Percentiles rank a stretch among this genome's conserved stretches.
Evolutionary conservation across 768 basidiomycete species (phyloP).

Genomic region (Leccinum uliginosum): DNA sequence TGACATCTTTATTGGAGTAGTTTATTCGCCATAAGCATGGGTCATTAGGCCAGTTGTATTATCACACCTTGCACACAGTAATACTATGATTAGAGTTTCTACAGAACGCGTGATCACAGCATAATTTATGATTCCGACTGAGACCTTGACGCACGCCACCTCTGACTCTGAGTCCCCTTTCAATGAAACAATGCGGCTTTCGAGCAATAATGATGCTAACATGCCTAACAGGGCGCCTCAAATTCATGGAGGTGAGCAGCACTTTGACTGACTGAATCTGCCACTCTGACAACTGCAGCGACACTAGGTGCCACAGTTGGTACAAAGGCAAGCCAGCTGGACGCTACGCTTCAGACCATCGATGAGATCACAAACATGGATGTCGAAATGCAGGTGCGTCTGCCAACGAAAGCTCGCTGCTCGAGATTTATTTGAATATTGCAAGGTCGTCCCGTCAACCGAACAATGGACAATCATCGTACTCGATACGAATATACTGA

Average conservation of each 20-base stretch:
- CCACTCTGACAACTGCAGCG: not conserved
- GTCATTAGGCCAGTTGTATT: constrained; percentile 25
- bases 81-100: constrained; percentile 10
- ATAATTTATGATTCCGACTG: too few species aligned
- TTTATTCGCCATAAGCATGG: constrained; percentile 27
- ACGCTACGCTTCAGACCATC: constrained; percentile 47
- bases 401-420: not conserved
- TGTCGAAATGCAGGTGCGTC: constrained; percentile 68
- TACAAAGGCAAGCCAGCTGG: constrained; percentile 10
- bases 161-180: not conserved
- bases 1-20: constrained; percentile 31
- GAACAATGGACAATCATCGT: constrained; percentile 50
- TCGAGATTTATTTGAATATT: not conserved
- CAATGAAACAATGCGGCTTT: constrained; percentile 2
- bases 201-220: not conserved
- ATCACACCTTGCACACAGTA: constrained; percentile 16
- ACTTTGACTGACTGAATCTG: not conserved
- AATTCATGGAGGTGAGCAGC: constrained; percentile 9
- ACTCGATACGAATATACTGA: constrained; percentile 75
- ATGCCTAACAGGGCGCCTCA: not conserved
- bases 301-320: constrained; percentile 3
- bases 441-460: constrained; percentile 37
- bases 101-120: too few species aligned
- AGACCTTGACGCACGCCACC: not conserved
- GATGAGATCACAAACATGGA: constrained; percentile 58